Evolutionary conservation across 371 early-diverging fungal genomes (phyloP), one percentile per base, ranked within the genome.

Genomic region (Mortierella sp.): DNA sequence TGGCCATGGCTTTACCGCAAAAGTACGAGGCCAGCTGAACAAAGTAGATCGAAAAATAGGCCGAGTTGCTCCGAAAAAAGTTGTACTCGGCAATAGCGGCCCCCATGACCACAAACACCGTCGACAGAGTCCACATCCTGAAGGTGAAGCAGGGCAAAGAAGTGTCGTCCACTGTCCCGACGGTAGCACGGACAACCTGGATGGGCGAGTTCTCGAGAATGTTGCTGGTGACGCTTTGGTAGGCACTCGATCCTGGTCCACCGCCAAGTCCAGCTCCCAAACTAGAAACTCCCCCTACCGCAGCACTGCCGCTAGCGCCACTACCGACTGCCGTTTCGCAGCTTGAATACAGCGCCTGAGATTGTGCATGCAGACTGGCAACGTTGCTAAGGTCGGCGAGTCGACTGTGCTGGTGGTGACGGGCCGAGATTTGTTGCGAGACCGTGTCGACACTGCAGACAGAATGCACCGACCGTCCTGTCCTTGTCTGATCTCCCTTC

Each of bases 171-270:
- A 82, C 89, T 47, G 92, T 92, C 78, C 92, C 90, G 0, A 95
- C 92, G 21, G 92, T 93, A 0, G 94, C 89, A 72, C 95, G 91
- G 52, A 95, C 94, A 72, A 91, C 93, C 75, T 94, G 94, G 81
- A 93, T 93, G 3, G 95, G 95, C 21, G 95, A 95, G 72, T 95
- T 92, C 60, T 93, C 94, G 11, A 84, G 60, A 9, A 81, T 78
- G n/a, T 63, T 52, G 21, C 73, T 68, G 38, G 24, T 54, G 19
- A 31, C 47, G 21, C 73, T 65, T 4, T 28, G 52, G 24, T 60
- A 48, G 28, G 57, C 47, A 19, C 77, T 55, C 31, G 58, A 52
- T 42, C 60, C 76, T 52, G n/a, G n/a, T 55, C 75, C 75, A 50
- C 26, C 73, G 3, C 70, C 52, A 26, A 45, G 13, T 31, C 38